Conservation (phyloP, 331 rosid species). For the Prunus yedoensis region DNA sequence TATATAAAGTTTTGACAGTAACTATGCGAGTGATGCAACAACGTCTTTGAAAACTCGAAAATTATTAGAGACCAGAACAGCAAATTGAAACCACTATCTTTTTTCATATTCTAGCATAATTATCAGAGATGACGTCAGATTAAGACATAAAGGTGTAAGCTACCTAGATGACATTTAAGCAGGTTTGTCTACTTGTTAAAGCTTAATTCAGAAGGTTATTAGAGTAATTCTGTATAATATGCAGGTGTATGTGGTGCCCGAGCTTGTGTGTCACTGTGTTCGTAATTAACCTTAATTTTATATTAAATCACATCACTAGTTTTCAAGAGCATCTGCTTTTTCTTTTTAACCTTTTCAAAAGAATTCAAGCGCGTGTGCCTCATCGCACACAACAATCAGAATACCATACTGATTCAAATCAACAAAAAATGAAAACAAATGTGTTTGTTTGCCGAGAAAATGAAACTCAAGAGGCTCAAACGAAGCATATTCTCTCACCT, state of each 20-base stretch:
- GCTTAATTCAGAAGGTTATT: neutral
- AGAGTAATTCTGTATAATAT: neutral
- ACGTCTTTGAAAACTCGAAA: neutral
- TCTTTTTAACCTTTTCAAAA: neutral
- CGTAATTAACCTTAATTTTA: neutral
- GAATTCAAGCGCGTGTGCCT: neutral
- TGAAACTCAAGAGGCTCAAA: neutral
- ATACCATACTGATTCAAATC: neutral
- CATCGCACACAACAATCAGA: neutral
- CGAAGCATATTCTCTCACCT: conserved; percentile 38
- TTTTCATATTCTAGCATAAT: neutral
- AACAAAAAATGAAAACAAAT: neutral
- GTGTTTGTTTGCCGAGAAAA: conserved; percentile 7
- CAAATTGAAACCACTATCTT: neutral
- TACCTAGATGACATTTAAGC: neutral
- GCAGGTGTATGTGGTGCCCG: neutral
- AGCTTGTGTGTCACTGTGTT: neutral
- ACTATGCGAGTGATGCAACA: neutral
- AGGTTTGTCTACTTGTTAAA: neutral
- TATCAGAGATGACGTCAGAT: neutral
- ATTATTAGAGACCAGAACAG: neutral
- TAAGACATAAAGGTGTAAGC: no score
- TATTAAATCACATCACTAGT: neutral
- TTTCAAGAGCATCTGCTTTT: neutral
- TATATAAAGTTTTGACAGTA: neutral